Evolutionary conservation across 2,329 filamentous ascomycete species (phyloP), one percentile per base, ranked within the genome.

Genomic region (Sporothrix mexicana): DNA sequence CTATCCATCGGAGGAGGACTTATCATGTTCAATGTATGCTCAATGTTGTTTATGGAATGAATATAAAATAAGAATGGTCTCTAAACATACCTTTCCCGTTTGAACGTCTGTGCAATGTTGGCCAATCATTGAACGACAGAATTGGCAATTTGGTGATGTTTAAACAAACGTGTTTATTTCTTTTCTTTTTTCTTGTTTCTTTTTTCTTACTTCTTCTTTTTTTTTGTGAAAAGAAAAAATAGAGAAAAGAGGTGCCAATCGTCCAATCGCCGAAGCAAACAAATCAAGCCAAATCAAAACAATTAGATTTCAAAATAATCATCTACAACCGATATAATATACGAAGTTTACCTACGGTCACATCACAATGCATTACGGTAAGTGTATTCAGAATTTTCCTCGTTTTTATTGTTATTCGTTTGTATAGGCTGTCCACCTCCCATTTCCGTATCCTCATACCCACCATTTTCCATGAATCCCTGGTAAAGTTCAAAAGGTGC

Each of bases 11-110:
- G 8, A 43, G 66, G 49, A 41, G 15, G 25, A 10, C 15, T 13
- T 25, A 55, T 43, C 17, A 69, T 69, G 64, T 51, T 36, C 47
- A 25, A 69, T 55, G 47, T 69, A 69, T 69, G 30, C 49, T 25
- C 10, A 55, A 55, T 69, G 47, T 51, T 69, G 25, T 55, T 23
- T 41, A 45, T 8, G 66, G 66, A 69, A 69, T 57, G 49, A 67
- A 51, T 36, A n/a, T 51, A 67, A 55, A 43, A 30, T 15, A 15
- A 41, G 20, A 36, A 23, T 20, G n/a, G 36, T 15, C 7, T 45
- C 10, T 8, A 49, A 67, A 47, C 9, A 49, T 10, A 17, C 17
- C 20, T 8, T 20, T 13, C 3, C 36, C 15, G n/a, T 20, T 36
- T 36, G 30, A 36, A 36, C 30, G 30, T 36, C 7, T 36, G 30